Percentiles rank a stretch among this genome's conserved stretches.
Evolutionary conservation across 2,329 filamentous ascomycete genomes (phyloP).

Genomic region (Trichoderma simmonsii): DNA sequence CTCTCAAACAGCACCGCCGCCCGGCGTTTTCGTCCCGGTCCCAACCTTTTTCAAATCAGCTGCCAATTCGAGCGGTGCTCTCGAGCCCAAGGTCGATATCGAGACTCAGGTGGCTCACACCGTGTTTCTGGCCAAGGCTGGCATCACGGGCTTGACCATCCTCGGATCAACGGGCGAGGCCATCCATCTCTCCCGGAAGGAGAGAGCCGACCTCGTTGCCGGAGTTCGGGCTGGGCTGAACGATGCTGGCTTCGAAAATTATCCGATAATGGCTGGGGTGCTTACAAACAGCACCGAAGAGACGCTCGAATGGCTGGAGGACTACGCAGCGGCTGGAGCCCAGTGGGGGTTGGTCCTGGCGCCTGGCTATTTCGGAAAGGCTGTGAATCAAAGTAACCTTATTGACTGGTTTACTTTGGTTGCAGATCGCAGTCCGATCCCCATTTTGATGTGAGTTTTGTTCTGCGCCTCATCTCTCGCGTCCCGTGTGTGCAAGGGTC

Average conservation of each 20-base stretch:
- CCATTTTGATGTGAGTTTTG: conserved; percentile 52
- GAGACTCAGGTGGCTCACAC: conserved; percentile 56
- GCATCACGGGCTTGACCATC: conserved; percentile 59
- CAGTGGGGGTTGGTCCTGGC: conserved; percentile 59
- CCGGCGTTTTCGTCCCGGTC: conserved; percentile 58
- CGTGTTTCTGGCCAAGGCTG: conserved; percentile 57
- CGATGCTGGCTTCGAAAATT: conserved; percentile 53
- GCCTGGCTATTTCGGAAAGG: conserved; percentile 58
- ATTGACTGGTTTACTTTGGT: conserved; percentile 57
- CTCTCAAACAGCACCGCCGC: conserved; percentile 35
- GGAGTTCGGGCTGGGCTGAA: conserved; percentile 54
- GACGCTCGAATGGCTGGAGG: conserved; percentile 54
- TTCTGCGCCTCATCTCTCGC: conserved; percentile 1
- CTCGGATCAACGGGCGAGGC: conserved; percentile 64
- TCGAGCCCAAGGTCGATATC: conserved; percentile 53
- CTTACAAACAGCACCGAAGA: conserved; percentile 61
- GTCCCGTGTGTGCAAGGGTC: not conserved
- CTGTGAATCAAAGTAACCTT: conserved; percentile 53
- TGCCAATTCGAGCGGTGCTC: conserved; percentile 40
- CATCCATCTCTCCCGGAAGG: conserved; percentile 57
- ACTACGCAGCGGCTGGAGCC: conserved; percentile 55
- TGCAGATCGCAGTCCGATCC: conserved; percentile 55
- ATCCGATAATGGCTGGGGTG: conserved; percentile 61
- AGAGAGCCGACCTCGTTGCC: conserved; percentile 54
- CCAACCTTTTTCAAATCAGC: conserved; percentile 60